Conservation (phyloP, 768 basidiomycete species). For the Pisolithus sp. region DNA sequence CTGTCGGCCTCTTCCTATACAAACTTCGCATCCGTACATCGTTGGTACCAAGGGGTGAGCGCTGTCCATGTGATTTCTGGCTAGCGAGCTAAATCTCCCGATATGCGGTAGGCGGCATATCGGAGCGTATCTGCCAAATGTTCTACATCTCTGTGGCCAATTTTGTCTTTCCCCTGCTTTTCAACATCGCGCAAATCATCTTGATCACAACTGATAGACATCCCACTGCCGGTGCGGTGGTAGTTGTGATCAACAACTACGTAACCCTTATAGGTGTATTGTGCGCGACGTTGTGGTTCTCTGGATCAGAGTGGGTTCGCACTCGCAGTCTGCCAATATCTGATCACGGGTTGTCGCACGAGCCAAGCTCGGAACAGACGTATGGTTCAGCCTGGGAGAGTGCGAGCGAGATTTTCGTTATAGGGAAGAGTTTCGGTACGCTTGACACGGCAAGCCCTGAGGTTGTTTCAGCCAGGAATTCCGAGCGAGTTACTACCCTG, state of each 20-base stretch:
- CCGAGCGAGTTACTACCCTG: neutral
- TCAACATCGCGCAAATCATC: slow-evolving; percentile 30
- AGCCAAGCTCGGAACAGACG: neutral
- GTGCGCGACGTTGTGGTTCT: slow-evolving; percentile 31
- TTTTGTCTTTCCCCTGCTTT: slow-evolving; percentile 33
- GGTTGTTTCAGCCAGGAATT: neutral
- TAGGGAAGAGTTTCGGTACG: neutral
- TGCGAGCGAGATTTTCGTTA: neutral
- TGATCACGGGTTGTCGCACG: neutral
- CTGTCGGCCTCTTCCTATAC: slow-evolving; percentile 23
- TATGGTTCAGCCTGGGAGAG: neutral
- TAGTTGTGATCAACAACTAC: slow-evolving; percentile 19
- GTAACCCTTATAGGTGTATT: slow-evolving; percentile 31
- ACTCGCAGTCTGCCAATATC: neutral
- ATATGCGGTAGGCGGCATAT: slow-evolving; percentile 10
- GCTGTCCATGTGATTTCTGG: neutral
- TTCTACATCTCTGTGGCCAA: slow-evolving; percentile 32
- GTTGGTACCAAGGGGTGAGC: neutral
- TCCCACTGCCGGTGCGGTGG: neutral
- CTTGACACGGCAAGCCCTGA: neutral
- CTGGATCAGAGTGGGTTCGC: slow-evolving; percentile 1
- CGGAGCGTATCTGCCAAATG: slow-evolving; percentile 23
- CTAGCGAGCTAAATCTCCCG: neutral
- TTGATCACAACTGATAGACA: slow-evolving; percentile 8
- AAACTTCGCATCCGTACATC: slow-evolving; percentile 11